Base-by-base conservation (phyloP, 441 rosid genomes). In the Brassica hybrid region DNA sequence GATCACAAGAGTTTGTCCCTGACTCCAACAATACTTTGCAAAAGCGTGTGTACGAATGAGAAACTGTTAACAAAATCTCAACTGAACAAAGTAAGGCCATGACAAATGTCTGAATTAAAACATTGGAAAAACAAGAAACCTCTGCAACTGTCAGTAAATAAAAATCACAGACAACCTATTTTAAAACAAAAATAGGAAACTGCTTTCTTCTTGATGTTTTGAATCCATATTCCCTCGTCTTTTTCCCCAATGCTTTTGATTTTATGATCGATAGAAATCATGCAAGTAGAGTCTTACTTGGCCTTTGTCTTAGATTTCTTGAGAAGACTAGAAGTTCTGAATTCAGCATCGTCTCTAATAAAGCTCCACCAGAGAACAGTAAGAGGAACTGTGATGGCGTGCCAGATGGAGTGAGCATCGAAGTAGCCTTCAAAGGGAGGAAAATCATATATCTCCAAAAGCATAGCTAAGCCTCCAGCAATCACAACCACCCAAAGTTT, bases 311-410 rank as follows among this genome's bases (percentile, higher is more conserved):
- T 87, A 6, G 84, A 74, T 83, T 88, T 91, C 84, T 90, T 90
- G 36, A 85, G 74, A 65, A 91, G 86, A 67, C 45, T 59, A 17
- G 84, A 67, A 19, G 98, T 89, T 75, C 88, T 72, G 61, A 88
- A 81, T 83, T 81, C 89, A 0, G 97, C 93, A 23, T 95, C 99
- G 9, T 91, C 98, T 60, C 88, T 80, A 72, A 93, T 82, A 84
- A 93, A 93, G 84, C 99, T 93, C 99, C 99, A 95, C 98, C 97
- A 93, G 25, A 91, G 79, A 81, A 83, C 85, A 65, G 98, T 90
- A 4, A 95, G 88, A 9, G 97, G 98, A 41, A 95, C 30, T 3
- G 30, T 90, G 5, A 90, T 83, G 1, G 95, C 89, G 27, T 95
- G 96, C 98, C 99, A 95, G 27, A 91, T 76, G 13, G 97, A 87